phyloP scores from a whole-genome alignment of 2,329 filamentous ascomycete genomes.

The Amphichorda felina region DNA sequence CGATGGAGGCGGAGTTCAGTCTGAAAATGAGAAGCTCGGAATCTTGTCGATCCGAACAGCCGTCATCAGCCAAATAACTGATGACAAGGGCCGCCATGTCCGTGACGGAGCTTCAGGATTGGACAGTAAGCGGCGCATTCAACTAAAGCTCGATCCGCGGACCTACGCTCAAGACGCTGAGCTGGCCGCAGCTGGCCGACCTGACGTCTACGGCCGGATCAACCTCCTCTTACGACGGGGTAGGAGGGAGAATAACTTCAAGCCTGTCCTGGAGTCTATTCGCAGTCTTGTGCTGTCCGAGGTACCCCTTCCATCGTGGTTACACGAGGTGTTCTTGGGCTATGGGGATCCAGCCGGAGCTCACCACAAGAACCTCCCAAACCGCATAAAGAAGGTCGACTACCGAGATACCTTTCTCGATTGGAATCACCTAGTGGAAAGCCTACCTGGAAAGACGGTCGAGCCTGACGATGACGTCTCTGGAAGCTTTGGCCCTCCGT shows the following conservation, averaged over 20 bases:
- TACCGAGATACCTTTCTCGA: slow-evolving; percentile 91
- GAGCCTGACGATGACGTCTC: slow-evolving; percentile 63
- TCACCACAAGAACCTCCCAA: slow-evolving; percentile 71
- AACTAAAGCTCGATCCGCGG: slow-evolving; percentile 69
- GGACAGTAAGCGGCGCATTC: slow-evolving; percentile 60
- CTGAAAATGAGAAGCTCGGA: slow-evolving; percentile 48
- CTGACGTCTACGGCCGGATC: slow-evolving; percentile 70
- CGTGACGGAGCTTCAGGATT: slow-evolving; percentile 47
- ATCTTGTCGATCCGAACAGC: slow-evolving; percentile 67
- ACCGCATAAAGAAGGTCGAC: slow-evolving; percentile 68
- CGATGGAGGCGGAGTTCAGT: slow-evolving; percentile 35
- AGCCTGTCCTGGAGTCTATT: slow-evolving; percentile 83
- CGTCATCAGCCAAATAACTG: slow-evolving; percentile 73
- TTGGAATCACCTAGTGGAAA: slow-evolving; percentile 88
- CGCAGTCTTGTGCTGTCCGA: slow-evolving; percentile 75
- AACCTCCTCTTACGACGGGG: slow-evolving; percentile 78
- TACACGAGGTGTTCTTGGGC: slow-evolving; percentile 95
- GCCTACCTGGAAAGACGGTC: slow-evolving; percentile 75
- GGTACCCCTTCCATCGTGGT: slow-evolving; percentile 76
- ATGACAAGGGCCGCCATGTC: slow-evolving; percentile 69
- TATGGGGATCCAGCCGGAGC: slow-evolving; percentile 89
- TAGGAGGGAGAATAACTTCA: slow-evolving; percentile 94
- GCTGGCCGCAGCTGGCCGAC: slow-evolving; percentile 49
- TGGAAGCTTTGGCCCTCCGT: slow-evolving; percentile 74
- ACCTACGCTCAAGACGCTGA: slow-evolving; percentile 71